Base-by-base conservation (phyloP, 2,329 filamentous ascomycete species). In the Aureobasidium sp. region DNA sequence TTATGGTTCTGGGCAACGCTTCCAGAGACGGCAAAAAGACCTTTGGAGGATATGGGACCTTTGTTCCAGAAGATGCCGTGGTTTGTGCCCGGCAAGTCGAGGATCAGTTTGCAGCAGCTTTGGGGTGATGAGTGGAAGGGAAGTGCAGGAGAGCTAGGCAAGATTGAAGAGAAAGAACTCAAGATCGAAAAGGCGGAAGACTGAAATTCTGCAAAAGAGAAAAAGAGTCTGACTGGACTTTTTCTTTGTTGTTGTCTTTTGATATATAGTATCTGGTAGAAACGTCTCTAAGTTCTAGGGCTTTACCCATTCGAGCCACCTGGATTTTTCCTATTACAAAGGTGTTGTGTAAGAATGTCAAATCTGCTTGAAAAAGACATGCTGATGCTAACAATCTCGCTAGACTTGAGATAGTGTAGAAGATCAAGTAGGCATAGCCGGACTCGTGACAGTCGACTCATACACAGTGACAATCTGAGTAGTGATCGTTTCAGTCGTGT, bases 21-120 rank as follows among this genome's bases (percentile, higher is more conserved):
- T 29, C 87, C 87, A 0, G 87, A 90, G 75, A 90, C 87, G 6
- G 89, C 89, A 76, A 86, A 86, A 17, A 60, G 66, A 5, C 64
- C 63, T 34, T 59, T 71, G n/a, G 69, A 71, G 47, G 67, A 67
- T n/a, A 66, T 66, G 64, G 66, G 66, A 63, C 55, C 68, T 46
- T 61, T 70, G 34, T 70, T 70, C 63, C 61, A 65, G 1, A 65
- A 69, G 20, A 62, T 63, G 37, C 65, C 67, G 5, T 61, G 59
- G 20, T 68, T 69, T 36, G 67, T 68, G 32, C 68, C 68, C 7
- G 64, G 64, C 63, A 39, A 68, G 34, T 27, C 34, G 34, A 53
- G 29, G 4, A 39, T 39, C 5, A 12, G 12, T 17, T 24, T 53
- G 12, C 50, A 53, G 20, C 34, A 53, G 32, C 36, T 53, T 9